A percentile compares a stretch with the other conserved stretches of the same genome.
Evolutionary conservation across 306 rosid genomes (phyloP).

Genomic region (Dalbergia oliveri): DNA sequence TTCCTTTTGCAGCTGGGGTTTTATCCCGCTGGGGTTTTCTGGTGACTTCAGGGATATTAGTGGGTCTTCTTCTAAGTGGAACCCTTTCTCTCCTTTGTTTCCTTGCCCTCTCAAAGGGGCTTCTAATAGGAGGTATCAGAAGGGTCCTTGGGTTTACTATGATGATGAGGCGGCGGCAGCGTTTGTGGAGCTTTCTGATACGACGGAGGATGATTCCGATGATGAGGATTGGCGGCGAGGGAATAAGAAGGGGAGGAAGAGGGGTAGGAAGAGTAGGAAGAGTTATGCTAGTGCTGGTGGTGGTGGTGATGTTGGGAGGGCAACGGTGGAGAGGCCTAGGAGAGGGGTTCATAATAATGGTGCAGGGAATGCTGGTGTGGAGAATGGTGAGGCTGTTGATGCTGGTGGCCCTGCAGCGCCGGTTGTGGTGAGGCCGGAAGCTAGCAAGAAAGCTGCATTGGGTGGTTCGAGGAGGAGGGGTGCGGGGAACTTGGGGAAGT

Average conservation of each 20-base stretch:
- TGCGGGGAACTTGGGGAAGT: slow-evolving; percentile 72
- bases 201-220: slow-evolving; percentile 71
- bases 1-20: slow-evolving; percentile 81
- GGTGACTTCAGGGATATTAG: slow-evolving; percentile 50
- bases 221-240: slow-evolving; percentile 61
- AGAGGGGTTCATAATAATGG: slow-evolving; percentile 47
- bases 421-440: slow-evolving; percentile 46
- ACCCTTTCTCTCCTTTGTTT: slow-evolving; percentile 79
- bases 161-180: slow-evolving; percentile 63
- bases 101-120: slow-evolving; percentile 57
- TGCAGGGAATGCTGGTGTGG: slow-evolving; percentile 45
- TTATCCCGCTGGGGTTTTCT: slow-evolving; percentile 70
- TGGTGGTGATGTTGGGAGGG: slow-evolving; percentile 44
- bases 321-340: slow-evolving; percentile 52
- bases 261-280: slow-evolving; percentile 38
- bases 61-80: slow-evolving; percentile 62
- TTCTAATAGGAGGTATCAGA: background rate
- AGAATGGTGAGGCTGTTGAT: slow-evolving; percentile 50
- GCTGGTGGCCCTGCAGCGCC: slow-evolving; percentile 41
- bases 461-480: slow-evolving; percentile 66
- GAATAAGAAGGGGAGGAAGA: slow-evolving; percentile 40
- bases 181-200: slow-evolving; percentile 59
- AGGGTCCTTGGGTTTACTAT: slow-evolving; percentile 52
- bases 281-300: background rate
- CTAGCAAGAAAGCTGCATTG: slow-evolving; percentile 56